Base-by-base conservation (phyloP, 768 basidiomycete genomes). In the Asterophora parasitica region DNA sequence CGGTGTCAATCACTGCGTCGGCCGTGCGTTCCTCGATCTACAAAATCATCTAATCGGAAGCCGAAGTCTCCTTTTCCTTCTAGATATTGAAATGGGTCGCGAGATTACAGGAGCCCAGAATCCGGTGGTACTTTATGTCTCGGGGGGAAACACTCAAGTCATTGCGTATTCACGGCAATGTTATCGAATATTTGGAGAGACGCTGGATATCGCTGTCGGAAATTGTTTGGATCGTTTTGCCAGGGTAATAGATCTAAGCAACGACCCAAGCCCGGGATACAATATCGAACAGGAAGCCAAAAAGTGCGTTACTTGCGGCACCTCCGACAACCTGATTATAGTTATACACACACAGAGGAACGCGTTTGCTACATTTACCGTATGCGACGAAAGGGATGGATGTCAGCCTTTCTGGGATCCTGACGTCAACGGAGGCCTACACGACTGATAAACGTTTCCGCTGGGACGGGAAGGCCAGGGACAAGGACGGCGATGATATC, bases 361-460 rank as follows among this genome's bases (percentile, higher is more conserved):
- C 80, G 59, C 81, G 85, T 12, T 71, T 98, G 2, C 64, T 98
- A 1, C 70, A 84, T 2, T 73, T 99, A 38, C 94, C 96, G 3
- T 99, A 98, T 64, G 78, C 93, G 2, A 99, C 94, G 1, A 99
- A 99, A 62, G 96, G 96, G 23, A 99, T 99, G 96, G 96, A 99
- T 63, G 69, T 98, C 55, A 89, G 92, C 56, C 74, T 99, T 52
- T 94, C 94, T n/a, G 96, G 96, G 1, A 84, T 99, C 48, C 69
- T 98, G 35, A 86, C 90, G 4, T 83, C 92, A 2, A 79, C 82
- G 7, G 96, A 98, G 68, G 82, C 85, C 1, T 93, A 91, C 59
- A 96, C 92, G 3, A 57, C 68, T 44, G 92, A 97, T 69, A 88
- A 86, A 62, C 81, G 86, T n/a, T 97, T 76, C 67, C 76, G 83